These are phyloP conservation scores for Lanzia echinophila DNA, from an alignment of 2,329 filamentous ascomycete species.

Conservation along the genomic window DNA sequence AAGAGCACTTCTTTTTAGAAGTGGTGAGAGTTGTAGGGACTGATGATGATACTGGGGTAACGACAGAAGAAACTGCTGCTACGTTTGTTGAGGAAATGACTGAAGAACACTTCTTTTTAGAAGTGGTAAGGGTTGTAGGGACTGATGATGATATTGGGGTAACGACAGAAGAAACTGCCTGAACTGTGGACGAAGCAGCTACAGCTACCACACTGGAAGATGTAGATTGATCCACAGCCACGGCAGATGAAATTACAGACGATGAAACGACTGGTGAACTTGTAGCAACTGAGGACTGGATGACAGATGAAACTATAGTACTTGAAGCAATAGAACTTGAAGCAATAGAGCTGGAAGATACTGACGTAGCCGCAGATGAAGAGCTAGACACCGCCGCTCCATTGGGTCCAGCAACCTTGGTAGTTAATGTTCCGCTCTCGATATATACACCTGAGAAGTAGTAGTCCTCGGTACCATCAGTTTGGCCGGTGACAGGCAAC, in stretches of 20 bases:
- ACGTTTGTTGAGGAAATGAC: neutral
- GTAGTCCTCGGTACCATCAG: constrained; percentile 55
- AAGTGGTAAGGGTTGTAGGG: neutral
- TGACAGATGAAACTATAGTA: neutral
- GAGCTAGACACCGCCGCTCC: constrained; percentile 14
- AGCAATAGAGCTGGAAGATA: neutral
- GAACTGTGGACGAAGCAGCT: neutral
- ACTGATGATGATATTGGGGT: neutral
- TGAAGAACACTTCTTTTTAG: constrained; percentile 1
- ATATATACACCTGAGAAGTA: constrained; percentile 68
- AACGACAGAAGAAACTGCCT: neutral
- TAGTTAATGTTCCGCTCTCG: constrained; percentile 48
- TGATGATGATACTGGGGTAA: neutral
- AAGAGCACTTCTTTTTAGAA: neutral
- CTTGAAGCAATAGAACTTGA: neutral
- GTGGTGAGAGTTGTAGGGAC: neutral
- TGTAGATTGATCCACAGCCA: no score
- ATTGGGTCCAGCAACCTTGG: constrained; percentile 32
- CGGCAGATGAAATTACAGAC: neutral
- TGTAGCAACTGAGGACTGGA: no score
- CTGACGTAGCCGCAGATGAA: constrained; percentile 6
- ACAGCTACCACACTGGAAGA: no score
- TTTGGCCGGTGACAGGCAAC: constrained; percentile 49
- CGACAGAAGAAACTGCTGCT: neutral
- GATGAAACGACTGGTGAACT: neutral